A percentile compares a stretch with the other conserved stretches of the same genome.
Evolutionary conservation across 768 basidiomycete species (phyloP).

Genomic region (Russula sp.): DNA sequence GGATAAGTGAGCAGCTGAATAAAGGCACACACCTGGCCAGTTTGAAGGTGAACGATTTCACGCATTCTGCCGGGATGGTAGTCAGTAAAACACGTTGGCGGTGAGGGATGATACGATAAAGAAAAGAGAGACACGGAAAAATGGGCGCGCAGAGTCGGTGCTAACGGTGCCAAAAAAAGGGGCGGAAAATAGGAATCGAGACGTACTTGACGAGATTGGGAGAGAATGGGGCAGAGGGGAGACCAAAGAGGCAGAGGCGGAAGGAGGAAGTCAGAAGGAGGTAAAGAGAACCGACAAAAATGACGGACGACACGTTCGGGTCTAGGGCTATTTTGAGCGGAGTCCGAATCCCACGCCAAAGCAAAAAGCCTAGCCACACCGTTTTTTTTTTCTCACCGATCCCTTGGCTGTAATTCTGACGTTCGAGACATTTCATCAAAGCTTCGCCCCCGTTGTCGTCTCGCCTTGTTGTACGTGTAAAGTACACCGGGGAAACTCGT

Average conservation of each 20-base stretch:
- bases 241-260: slow-evolving; percentile 14
- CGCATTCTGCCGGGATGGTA: slow-evolving; percentile 59
- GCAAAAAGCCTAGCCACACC: background rate
- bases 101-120: slow-evolving; percentile 14
- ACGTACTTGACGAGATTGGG: slow-evolving; percentile 20
- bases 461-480: background rate
- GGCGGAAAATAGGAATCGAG: background rate
- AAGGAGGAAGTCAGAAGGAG: slow-evolving; percentile 12
- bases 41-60: slow-evolving; percentile 99
- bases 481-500: background rate
- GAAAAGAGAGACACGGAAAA: background rate
- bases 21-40: slow-evolving; percentile 72
- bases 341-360: slow-evolving; percentile 6
- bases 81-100: slow-evolving; percentile 1
- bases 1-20: background rate
- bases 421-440: no score
- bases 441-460: no score
- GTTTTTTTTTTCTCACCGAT: background rate
- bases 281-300: slow-evolving; percentile 19
- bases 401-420: background rate
- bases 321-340: slow-evolving; percentile 20
- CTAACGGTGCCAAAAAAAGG: background rate
- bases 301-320: slow-evolving; percentile 17
- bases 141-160: background rate
- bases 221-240: slow-evolving; percentile 16